Evolutionary conservation across 192 early-diverging fungal species (phyloP).

Genomic region (Coemansia asiatica): DNA sequence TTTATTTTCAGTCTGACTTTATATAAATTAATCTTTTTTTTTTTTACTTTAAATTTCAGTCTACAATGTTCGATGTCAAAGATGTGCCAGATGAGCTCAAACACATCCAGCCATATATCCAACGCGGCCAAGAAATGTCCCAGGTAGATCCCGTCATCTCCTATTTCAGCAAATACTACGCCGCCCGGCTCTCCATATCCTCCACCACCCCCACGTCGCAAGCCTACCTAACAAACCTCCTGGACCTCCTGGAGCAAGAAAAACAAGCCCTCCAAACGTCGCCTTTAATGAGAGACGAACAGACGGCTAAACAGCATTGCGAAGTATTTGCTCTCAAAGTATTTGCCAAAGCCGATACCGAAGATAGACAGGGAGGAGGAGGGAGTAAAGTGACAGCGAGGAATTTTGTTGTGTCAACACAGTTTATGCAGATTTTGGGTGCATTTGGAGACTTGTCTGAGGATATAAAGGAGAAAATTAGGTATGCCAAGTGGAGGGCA

Average conservation of each 20-base stretch:
- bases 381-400: slow-evolving; percentile 84
- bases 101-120: slow-evolving; percentile 74
- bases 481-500: slow-evolving; percentile 95
- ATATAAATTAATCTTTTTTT: background rate
- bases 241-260: slow-evolving; percentile 81
- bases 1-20: slow-evolving; percentile 10
- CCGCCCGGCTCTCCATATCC: slow-evolving; percentile 74
- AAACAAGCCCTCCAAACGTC: slow-evolving; percentile 64
- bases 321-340: slow-evolving; percentile 89
- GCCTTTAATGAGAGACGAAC: slow-evolving; percentile 74
- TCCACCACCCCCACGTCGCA: slow-evolving; percentile 59
- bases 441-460: slow-evolving; percentile 76
- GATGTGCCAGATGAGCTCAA: slow-evolving; percentile 63
- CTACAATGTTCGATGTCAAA: slow-evolving; percentile 18
- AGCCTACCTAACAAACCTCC: slow-evolving; percentile 62
- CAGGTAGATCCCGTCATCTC: slow-evolving; percentile 83
- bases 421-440: slow-evolving; percentile 84
- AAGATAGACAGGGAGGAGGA: slow-evolving; percentile 74
- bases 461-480: slow-evolving; percentile 80
- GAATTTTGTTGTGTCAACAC: slow-evolving; percentile 84
- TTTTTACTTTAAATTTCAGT: background rate
- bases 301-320: slow-evolving; percentile 75
- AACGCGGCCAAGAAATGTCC: slow-evolving; percentile 77
- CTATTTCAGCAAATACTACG: slow-evolving; percentile 91
- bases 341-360: slow-evolving; percentile 88